Evolutionary conservation across 306 rosid species (phyloP), one percentile per base, ranked within the genome.

Genomic region (Glycine latifolia): DNA sequence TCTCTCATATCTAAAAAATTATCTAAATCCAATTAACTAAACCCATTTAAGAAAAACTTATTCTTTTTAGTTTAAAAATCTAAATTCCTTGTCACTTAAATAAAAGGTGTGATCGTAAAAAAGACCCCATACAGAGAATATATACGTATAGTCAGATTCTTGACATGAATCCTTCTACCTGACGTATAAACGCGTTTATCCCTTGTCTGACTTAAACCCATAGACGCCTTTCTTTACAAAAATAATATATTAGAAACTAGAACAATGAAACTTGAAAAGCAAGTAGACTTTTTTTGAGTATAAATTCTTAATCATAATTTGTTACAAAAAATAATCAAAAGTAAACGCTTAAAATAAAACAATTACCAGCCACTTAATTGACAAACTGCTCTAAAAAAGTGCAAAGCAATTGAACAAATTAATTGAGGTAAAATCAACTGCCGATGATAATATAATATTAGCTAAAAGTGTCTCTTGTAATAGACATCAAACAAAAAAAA

Each of bases 101-200:
- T 39, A 39, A 39, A 39, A 39, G 44, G 44, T 39, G 44, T 39
- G 31, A 0, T 26, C 31, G 31, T 39, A 37, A 4, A 39, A 39
- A 47, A 47, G 9, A 9, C 3, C 11, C 0, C 11, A 47, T 37
- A 37, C 41, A 1, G 53, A 48, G 10, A 48, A 48, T 48, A 48
- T 48, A 50, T 50, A 50, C 5, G 55, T 50, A 10, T 74, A 74
- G 16, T 16, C 53, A 37, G 31, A 26, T 26, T 26, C 31, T 2
- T 26, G 1, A 26, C 31, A 26, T 26, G 31, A 26, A 26, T 26
- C 31, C 31, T 26, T 26, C 31, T 26, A 26, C 31, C 31, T 26
- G 31, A 26, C 41, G 8, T 39, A 56, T 41, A 74, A 56, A 58
- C 68, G 68, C 43, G 79, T 74, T 44, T 26, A 26, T 26, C 78